Evolutionary conservation across 345 rosid genomes (phyloP).

Genomic region (Eucalyptus erythrocorys): DNA sequence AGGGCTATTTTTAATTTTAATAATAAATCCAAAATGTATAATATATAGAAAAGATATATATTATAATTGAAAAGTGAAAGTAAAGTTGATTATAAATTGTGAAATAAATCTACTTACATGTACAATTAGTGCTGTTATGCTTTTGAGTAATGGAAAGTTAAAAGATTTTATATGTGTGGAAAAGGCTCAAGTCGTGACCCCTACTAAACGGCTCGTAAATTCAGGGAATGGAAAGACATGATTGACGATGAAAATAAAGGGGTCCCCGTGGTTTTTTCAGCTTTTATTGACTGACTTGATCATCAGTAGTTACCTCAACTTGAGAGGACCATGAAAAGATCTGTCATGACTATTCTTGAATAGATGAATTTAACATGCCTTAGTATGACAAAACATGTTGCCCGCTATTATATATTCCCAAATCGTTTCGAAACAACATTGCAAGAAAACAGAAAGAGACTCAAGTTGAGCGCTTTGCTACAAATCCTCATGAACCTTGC

Average conservation of each 20-base stretch:
- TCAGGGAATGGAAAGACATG: no score
- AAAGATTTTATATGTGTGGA: fast-evolving
- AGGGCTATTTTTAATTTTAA: no score
- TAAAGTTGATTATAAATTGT: no score
- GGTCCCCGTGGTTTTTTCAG: neutral
- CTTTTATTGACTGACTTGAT: neutral
- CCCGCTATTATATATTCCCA: neutral
- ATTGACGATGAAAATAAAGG: no score
- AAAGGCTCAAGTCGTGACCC: no score
- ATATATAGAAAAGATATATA: no score
- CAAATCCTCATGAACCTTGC: neutral
- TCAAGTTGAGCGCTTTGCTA: neutral
- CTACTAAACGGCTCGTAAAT: no score
- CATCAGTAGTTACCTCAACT: neutral
- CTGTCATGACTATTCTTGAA: neutral
- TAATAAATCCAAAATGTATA: fast-evolving
- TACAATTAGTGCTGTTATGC: no score
- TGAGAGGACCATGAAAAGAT: no score
- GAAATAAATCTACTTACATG: no score
- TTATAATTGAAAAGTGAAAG: no score
- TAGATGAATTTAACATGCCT: neutral
- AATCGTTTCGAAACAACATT: neutral
- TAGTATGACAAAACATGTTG: neutral
- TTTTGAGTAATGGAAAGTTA: no score
- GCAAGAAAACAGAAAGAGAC: neutral